Conservation (phyloP, 176 grass and related monocot genomes). For the Rhynchospora pubera region DNA sequence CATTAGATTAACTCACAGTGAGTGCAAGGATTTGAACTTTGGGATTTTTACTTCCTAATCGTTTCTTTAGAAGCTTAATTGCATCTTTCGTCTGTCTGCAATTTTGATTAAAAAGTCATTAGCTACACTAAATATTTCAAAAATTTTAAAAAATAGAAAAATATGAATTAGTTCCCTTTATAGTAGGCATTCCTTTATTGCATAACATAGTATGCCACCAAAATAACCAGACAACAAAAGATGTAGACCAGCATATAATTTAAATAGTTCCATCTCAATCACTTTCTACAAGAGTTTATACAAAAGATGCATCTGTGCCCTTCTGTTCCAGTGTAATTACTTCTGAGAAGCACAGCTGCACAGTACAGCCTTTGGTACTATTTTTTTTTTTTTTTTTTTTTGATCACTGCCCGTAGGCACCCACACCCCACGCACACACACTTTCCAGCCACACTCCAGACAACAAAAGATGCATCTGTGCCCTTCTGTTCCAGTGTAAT, state of each 20-base stretch:
- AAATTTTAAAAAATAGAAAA: background rate
- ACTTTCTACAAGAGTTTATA: background rate
- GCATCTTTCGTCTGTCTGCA: slow-evolving; percentile 89
- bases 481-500: no score
- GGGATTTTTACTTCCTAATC: slow-evolving; percentile 78
- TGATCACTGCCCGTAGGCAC: no score
- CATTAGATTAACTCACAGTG: slow-evolving; percentile 56
- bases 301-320: background rate
- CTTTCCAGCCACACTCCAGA: no score
- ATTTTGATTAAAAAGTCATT: slow-evolving; percentile 23
- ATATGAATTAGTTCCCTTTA: background rate
- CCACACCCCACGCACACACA: no score
- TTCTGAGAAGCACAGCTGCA: background rate
- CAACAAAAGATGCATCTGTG: no score
- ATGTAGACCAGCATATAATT: background rate
- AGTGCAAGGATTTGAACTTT: slow-evolving; percentile 95
- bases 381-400: no score
- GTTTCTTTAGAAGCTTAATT: slow-evolving; percentile 96
- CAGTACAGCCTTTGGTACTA: no score
- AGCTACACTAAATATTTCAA: slow-evolving; percentile 17
- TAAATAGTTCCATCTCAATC: background rate
- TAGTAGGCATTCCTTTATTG: background rate
- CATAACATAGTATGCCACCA: background rate
- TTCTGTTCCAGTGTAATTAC: background rate
- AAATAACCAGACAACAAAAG: background rate